Base-by-base conservation (phyloP, 805 yeast species). In the Candida broadrunensis region DNA sequence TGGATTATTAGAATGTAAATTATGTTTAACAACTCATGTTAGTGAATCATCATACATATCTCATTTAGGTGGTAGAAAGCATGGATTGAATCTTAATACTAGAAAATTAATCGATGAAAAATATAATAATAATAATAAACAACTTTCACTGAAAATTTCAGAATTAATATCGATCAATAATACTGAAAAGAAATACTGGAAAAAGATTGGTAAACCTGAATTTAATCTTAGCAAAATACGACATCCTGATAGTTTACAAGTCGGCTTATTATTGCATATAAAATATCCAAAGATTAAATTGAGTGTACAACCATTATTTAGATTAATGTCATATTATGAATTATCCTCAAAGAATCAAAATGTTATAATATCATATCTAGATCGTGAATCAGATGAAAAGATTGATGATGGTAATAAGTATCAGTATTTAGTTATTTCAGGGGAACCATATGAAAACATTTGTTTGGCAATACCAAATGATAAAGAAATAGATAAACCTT, bases 401-500 rank as follows among this genome's bases (percentile, higher is more conserved):
- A 55, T 49, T 6, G 21, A 43, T 7, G 58, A 53, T n/a, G 53
- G 63, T 37, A 61, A 67, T 30, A 65, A 69, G 8, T 80, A 57
- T 60, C 95, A 85, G 61, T 90, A 82, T 56, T 52, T 93, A 47
- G 81, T 90, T 9, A 63, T 90, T 0, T 81, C 89, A n/a, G 93
- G 84, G 2, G 96, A 88, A 57, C 97, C 97, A 1, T 93, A 88
- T 59, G 91, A 88, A 45, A 88, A 83, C 43, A 70, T 88, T 8
- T 85, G 84, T 1, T 67, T 91, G 42, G 82, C 87, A 43, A 70
- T 93, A 11, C 95, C 95, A 1, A 70, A 79, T 13, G 78, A 80
- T 18, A 67, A 80, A 12, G 80, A 75, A 45, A 61, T 68, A 16
- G 70, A 67, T 16, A 68, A 62, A 13, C 65, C 65, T 8, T 41